Evolutionary conservation across 2,329 filamentous ascomycete genomes (phyloP).

Genomic region (Xylaria multiplex): DNA sequence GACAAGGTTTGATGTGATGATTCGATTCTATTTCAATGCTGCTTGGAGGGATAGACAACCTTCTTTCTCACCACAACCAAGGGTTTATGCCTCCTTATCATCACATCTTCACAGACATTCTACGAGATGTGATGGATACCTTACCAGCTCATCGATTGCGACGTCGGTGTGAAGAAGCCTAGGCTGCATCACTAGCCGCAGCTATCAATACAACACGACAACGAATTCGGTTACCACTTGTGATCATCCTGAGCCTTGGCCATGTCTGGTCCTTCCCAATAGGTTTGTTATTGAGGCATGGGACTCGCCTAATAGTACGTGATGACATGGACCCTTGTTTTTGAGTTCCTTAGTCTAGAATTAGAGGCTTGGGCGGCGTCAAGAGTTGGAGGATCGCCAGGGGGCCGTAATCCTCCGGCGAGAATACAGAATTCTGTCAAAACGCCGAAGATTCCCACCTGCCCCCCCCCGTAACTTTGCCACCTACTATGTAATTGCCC

Average conservation of each 20-base stretch:
- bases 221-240: not conserved
- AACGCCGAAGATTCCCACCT: too few relatives aligned
- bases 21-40: not conserved
- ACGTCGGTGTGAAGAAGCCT: constrained; percentile 15
- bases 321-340: not conserved
- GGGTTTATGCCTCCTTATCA: constrained; percentile 4
- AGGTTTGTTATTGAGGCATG: not conserved
- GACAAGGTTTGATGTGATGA: not conserved
- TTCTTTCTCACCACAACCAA: not conserved
- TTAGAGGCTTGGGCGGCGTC: not conserved
- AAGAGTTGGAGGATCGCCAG: not conserved
- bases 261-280: too few relatives aligned
- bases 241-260: not conserved
- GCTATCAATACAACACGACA: not conserved
- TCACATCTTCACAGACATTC: not conserved
- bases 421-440: not conserved
- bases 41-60: not conserved
- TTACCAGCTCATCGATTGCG: not conserved
- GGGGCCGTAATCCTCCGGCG: not conserved
- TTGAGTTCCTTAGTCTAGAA: not conserved
- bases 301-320: too few relatives aligned
- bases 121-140: not conserved
- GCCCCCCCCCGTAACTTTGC: not conserved
- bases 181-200: not conserved
- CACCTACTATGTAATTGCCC: not conserved